phyloP scores from a whole-genome alignment of 495 filamentous ascomycete species.

The Beverwykella pulmonaria region DNA sequence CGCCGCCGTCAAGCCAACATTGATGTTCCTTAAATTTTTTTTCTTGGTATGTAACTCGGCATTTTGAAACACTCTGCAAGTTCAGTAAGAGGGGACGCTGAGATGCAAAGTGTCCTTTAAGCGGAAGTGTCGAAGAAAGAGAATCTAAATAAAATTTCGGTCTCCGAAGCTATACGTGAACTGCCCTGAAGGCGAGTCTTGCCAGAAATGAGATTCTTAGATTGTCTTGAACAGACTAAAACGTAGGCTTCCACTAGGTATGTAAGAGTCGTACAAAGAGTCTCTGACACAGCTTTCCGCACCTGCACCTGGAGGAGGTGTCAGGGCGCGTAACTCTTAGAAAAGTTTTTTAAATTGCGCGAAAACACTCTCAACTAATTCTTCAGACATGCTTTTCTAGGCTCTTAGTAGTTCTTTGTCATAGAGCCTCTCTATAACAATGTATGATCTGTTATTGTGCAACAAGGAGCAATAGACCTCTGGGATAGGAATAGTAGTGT shows the following conservation, averaged over 20 bases:
- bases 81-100: too few species aligned
- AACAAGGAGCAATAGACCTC: constrained; percentile 55
- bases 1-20: too few species aligned
- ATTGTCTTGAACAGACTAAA: constrained; percentile 34
- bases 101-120: too few species aligned
- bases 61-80: too few species aligned
- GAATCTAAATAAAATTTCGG: too few species aligned
- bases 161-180: too few species aligned
- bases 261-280: constrained; percentile 30
- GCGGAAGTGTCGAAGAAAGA: too few species aligned
- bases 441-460: constrained; percentile 50
- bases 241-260: constrained; percentile 16
- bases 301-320: constrained; percentile 43
- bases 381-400: constrained; percentile 40
- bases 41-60: too few species aligned
- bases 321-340: constrained; percentile 49
- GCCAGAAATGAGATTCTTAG: constrained; percentile 33
- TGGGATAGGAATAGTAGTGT: constrained; percentile 58
- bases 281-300: constrained; percentile 35
- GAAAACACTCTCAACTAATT: constrained; percentile 52
- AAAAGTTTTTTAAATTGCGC: constrained; percentile 50
- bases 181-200: too few species aligned
- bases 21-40: too few species aligned
- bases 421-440: constrained; percentile 56
- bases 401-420: constrained; percentile 43